phyloP scores from a whole-genome alignment of 208 protist genomes.

The Leishmania guyanensis region DNA sequence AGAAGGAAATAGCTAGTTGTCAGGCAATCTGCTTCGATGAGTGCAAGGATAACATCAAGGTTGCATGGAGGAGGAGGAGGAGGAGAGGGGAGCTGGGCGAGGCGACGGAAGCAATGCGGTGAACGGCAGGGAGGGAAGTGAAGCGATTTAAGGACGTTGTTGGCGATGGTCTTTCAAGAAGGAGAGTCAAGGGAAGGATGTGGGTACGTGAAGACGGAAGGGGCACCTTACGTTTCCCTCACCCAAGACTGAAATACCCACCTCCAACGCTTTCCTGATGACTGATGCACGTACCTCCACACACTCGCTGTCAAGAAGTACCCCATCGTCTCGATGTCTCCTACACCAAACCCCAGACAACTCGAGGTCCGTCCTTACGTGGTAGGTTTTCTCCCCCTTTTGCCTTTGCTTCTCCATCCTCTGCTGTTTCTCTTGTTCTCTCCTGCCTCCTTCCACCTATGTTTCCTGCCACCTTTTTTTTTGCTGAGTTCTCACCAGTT shows the following conservation, averaged over 20 bases:
- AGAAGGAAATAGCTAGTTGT: not conserved
- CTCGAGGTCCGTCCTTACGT: not conserved
- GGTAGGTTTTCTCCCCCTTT: not conserved
- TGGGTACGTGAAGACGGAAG: not conserved
- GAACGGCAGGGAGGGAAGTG: not conserved
- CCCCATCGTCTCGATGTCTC: not conserved
- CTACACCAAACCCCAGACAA: not conserved
- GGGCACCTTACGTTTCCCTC: too few species aligned
- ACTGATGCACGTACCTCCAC: not conserved
- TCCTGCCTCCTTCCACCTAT: not conserved
- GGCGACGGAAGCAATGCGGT: not conserved
- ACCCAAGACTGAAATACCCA: not conserved
- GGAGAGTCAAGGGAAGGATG: not conserved
- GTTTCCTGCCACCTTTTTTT: slow-evolving; percentile 3
- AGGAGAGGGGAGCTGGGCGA: not conserved
- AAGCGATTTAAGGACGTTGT: not conserved
- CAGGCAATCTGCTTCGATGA: not conserved
- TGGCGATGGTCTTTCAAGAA: not conserved
- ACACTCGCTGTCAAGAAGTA: not conserved
- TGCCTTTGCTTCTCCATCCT: not conserved
- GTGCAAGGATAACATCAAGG: not conserved
- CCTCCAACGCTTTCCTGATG: not conserved
- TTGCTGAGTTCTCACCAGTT: not conserved
- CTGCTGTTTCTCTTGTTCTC: not conserved
- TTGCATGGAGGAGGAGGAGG: not conserved